phyloP scores from a whole-genome alignment of 306 rosid species.

The Quercus variabilis region DNA sequence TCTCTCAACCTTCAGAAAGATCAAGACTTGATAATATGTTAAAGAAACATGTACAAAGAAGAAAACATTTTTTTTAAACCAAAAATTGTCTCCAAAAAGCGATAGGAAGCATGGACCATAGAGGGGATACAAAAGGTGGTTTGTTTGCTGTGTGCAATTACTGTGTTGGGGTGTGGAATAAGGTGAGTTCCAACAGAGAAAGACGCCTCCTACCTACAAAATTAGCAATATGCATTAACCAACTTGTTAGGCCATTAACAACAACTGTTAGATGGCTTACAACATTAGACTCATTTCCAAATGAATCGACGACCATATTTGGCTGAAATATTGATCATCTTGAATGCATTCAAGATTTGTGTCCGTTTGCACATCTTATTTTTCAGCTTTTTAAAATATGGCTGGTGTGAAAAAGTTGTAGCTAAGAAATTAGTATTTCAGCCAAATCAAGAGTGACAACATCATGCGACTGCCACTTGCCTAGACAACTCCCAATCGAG shows the following conservation, averaged over 20 bases:
- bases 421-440: too few relatives aligned
- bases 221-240: constrained; percentile 12
- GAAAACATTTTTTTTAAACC: too few relatives aligned
- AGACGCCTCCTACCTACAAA: constrained; percentile 61
- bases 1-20: constrained; percentile 55
- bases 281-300: neutral
- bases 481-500: too few relatives aligned
- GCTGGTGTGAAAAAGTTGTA: too few relatives aligned
- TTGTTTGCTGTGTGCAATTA: constrained; percentile 19
- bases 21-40: constrained; percentile 14
- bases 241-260: neutral
- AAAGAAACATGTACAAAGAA: too few relatives aligned
- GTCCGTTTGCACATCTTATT: too few relatives aligned
- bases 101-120: neutral
- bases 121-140: neutral
- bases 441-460: too few relatives aligned
- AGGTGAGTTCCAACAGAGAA: constrained; percentile 69
- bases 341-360: neutral
- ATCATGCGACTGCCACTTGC: too few relatives aligned
- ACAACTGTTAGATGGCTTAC: too few relatives aligned
- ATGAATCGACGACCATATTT: neutral
- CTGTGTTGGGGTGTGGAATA: constrained; percentile 88
- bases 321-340: neutral
- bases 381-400: too few relatives aligned
- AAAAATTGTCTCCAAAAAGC: too few relatives aligned